Evolutionary conservation across 2,329 filamentous ascomycete species (phyloP).

Genomic region (Gaeumannomyces tritici): DNA sequence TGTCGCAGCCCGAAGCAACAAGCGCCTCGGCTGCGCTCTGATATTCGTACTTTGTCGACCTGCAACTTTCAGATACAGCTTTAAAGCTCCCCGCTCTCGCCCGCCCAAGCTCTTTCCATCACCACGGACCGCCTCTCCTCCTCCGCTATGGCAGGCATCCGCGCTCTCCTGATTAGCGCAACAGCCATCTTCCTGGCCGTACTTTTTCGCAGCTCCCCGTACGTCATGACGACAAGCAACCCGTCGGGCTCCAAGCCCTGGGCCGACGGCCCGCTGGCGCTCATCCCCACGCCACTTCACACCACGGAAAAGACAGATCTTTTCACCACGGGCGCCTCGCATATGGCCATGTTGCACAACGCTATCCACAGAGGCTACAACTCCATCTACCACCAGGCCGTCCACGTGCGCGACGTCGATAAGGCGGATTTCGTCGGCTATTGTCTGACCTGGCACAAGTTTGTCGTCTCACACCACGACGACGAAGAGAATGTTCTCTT

Average conservation of each 20-base stretch:
- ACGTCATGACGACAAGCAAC: slow-evolving; percentile 25
- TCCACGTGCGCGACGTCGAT: slow-evolving; percentile 39
- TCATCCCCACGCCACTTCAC: slow-evolving; percentile 44
- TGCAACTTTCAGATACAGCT: background rate
- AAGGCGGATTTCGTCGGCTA: slow-evolving; percentile 49
- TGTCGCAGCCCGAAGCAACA: no score
- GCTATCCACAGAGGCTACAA: slow-evolving; percentile 55
- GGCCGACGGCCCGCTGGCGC: slow-evolving; percentile 45
- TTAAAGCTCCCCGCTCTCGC: background rate
- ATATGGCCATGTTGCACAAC: slow-evolving; percentile 55
- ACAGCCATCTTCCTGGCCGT: slow-evolving; percentile 18
- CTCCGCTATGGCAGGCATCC: background rate
- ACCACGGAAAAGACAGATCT: slow-evolving; percentile 42
- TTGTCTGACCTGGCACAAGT: slow-evolving; percentile 46
- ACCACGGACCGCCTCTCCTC: background rate
- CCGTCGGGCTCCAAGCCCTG: slow-evolving; percentile 26
- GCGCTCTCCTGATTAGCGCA: slow-evolving; percentile 1
- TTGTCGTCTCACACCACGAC: slow-evolving; percentile 50
- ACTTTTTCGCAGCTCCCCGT: slow-evolving; percentile 25
- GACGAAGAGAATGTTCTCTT: slow-evolving; percentile 50
- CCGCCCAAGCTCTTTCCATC: background rate
- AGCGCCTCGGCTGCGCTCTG: no score
- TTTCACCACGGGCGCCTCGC: slow-evolving; percentile 48
- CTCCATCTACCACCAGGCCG: slow-evolving; percentile 51
- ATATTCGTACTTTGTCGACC: background rate